Percentiles rank a stretch among this genome's conserved stretches.
Conservation (phyloP, 768 basidiomycete species). For the Nevesoporus exiguus region DNA sequence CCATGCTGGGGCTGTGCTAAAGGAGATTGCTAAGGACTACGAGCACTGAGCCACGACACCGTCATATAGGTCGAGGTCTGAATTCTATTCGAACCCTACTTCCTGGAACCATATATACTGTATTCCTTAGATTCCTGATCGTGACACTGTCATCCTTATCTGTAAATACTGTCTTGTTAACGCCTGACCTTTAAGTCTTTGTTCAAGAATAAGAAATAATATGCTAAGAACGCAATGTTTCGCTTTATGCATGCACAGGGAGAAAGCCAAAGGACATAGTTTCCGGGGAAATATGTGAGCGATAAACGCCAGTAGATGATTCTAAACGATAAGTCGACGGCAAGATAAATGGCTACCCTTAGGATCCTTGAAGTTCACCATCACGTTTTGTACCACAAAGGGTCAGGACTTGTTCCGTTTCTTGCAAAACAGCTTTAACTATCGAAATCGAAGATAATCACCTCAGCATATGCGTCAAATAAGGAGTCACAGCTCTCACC, state of each 20-base stretch:
- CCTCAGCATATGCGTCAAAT: slow-evolving; percentile 3
- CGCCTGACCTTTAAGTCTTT: not conserved
- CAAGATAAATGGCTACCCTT: not conserved
- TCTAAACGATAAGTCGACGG: not conserved
- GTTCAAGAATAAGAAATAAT: not conserved
- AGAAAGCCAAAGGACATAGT: not conserved
- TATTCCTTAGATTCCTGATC: not conserved
- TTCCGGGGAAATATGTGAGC: not conserved
- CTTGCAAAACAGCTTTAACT: slow-evolving; percentile 43
- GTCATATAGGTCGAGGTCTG: not conserved
- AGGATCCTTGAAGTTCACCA: slow-evolving; percentile 14
- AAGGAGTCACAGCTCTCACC: slow-evolving; percentile 26
- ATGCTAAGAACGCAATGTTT: not conserved
- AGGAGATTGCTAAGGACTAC: slow-evolving; percentile 12
- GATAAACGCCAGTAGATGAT: not conserved
- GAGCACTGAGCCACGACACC: not conserved
- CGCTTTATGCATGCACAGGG: not conserved
- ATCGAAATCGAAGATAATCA: not conserved
- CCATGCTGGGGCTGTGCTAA: slow-evolving; percentile 21
- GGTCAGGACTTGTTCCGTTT: slow-evolving; percentile 42
- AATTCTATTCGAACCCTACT: not conserved
- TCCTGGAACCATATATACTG: not conserved
- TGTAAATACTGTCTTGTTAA: not conserved
- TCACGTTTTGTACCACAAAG: slow-evolving; percentile 46
- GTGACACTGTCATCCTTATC: not conserved